Evolutionary conservation across 1,139 yeast genomes (phyloP), one percentile per base, ranked within the genome.

Genomic region (Candida tetrigidarum): DNA sequence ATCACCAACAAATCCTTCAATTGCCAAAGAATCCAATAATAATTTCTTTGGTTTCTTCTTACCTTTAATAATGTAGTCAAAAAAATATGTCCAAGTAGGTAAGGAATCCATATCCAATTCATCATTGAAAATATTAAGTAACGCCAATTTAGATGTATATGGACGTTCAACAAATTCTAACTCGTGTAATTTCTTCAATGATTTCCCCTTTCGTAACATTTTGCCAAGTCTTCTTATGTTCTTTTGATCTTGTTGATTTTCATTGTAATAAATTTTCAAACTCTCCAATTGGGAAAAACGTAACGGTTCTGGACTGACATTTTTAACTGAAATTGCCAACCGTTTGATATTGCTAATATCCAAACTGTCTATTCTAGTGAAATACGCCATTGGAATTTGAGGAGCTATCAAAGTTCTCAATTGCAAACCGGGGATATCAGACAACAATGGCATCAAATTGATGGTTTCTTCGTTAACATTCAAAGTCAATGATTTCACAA

Each of bases 41-140:
- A 44, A 34, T 14, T 20, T 18, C 30, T 14, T 19, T 7, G 29
- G 5, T 8, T n/a, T 37, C 25, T n/a, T 37, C 25, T 37, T 27
- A 2, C 40, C 40, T 6, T 37, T 37, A 11, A 12, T 19, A 5
- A 37, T 12, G 18, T 37, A 37, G 15, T 42, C 39, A 25, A 44
- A 41, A 34, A 44, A 44, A 26, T 41, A 33, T 3, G 42, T 23
- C 47, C 44, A 44, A 9, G 40, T 28, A 4, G 47, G 47, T 18
- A 44, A 30, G 3, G 23, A 4, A 33, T 19, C 14, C 25, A 34
- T 12, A 18, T 28, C 22, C 12, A 33, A 25, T 12, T 25, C 28
- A 19, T 44, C 37, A 23, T 44, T 44, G 12, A 41, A 29, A 34
- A 44, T 37, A 34, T 44, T 44, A n/a, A 44, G 35, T 35, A 45